Evolutionary conservation across 2,329 filamentous ascomycete genomes (phyloP), one percentile per base, ranked within the genome.

Genomic region (Xylariaceae sp.): DNA sequence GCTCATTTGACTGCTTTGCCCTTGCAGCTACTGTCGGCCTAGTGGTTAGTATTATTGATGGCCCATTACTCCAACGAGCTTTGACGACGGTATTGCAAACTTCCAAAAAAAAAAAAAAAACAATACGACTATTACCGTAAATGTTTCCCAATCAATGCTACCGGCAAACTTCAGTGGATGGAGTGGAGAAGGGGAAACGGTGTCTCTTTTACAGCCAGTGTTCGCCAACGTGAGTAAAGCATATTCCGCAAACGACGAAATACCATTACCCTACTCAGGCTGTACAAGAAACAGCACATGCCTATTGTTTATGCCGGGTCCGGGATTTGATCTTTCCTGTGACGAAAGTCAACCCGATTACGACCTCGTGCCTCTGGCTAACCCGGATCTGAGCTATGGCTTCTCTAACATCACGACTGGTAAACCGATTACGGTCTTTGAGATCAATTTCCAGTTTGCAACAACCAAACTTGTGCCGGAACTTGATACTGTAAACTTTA

Each of bases 151-250:
- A 17, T 16, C 19, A 7, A 5, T 10, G 8, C 36, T 37, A 12
- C 36, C 36, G 17, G 5, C 17, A 10, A 37, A 37, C 36, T 37
- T 37, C 17, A 37, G 36, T 20, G 36, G 10, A 16, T 37, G 36
- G 36, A 37, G 36, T 37, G 36, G 19, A 20, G 7, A 7, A 5
- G 36, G 17, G 5, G 19, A 7, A 7, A 20, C 8, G 6, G 10
- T 20, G 16, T 20, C 7, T n/a, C 5, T 37, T 12, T 20, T 37
- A 14, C 14, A 16, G 22, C 36, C 36, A 16, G 36, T 37, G 19
- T 37, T 37, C 19, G 36, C 7, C 19, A 37, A 37, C 19, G 36
- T 37, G 36, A 37, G 36, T 20, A 37, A 37, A 23, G 36, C 36
- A 21, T 37, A 37, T 23, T 16, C 36, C 22, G 11, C 36, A 17